Percentiles rank a stretch among this genome's conserved stretches.
phyloP scores from a whole-genome alignment of 768 basidiomycete genomes.

The Erythrobasidium yunnanense region DNA sequence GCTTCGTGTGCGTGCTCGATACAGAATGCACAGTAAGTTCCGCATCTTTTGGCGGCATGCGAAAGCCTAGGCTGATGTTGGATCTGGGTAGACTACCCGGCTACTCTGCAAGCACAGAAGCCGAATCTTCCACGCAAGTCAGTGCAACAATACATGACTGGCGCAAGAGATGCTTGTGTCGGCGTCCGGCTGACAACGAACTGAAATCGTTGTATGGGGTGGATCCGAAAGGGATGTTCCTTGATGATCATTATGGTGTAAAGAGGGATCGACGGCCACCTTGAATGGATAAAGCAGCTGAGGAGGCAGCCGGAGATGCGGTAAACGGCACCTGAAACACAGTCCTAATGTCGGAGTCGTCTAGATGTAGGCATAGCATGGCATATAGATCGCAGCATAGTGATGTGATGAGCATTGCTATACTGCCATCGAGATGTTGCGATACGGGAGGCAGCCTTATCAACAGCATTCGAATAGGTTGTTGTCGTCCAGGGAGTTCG shows the following conservation, averaged over 20 bases:
- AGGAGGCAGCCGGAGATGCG: too few relatives aligned
- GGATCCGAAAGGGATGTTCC: constrained; percentile 1
- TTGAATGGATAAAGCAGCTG: too few relatives aligned
- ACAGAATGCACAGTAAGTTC: background rate
- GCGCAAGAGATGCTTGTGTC: constrained; percentile 1
- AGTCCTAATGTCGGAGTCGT: too few relatives aligned
- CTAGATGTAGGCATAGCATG: too few relatives aligned
- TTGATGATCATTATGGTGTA: constrained; percentile 6
- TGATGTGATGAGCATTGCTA: too few relatives aligned
- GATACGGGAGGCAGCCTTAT: too few relatives aligned
- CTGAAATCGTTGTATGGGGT: constrained; percentile 10
- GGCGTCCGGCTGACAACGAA: constrained; percentile 2
- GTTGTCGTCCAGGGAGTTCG: too few relatives aligned
- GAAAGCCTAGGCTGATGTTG: background rate
- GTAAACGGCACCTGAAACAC: too few relatives aligned
- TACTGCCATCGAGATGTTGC: too few relatives aligned
- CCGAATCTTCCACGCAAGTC: background rate
- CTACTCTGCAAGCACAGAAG: background rate
- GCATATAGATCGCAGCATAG: too few relatives aligned
- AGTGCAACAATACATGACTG: background rate
- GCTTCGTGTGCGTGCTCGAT: too few relatives aligned
- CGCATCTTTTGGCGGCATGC: background rate
- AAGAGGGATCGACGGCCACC: background rate
- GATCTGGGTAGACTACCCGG: background rate
- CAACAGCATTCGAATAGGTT: too few relatives aligned